Base-by-base conservation (phyloP, 768 basidiomycete genomes). In the Phlebiopsis gigantea region DNA sequence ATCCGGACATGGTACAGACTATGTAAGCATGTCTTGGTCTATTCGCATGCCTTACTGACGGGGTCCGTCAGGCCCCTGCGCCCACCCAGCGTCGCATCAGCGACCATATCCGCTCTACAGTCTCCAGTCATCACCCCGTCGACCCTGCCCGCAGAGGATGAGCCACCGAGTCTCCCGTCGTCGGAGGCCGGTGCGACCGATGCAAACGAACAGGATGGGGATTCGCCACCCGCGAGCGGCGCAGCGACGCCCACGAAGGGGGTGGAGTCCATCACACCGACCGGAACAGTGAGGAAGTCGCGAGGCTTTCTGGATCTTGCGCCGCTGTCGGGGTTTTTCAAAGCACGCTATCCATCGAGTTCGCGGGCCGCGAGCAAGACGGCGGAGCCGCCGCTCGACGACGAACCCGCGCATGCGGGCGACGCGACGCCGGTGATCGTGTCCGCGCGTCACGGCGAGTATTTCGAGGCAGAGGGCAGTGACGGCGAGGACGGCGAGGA, bases 311-410 rank as follows among this genome's bases (percentile, higher is more conserved):
- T 84, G 62, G 81, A 76, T 61, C 77, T 87, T 60, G 77, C 80
- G 47, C 82, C 85, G 5, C 77, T 88, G 39, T 75, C 85, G 45
- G 84, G 80, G 26, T 82, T 88, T 66, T 73, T 84, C 53, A 80
- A 86, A 34, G 34, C 34, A 12, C 81, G 85, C 48, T 79, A 87
- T 66, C 78, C 83, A 28, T 80, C 83, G 19, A 74, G 66, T 49
- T 56, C 62, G 51, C 65, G 66, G 21, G 67, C 61, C 21, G 52
- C 66, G 14, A 42, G 43, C 5, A 63, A 61, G 52, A n/a, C n/a
- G n/a, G 54, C 61, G 15, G 63, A 57, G 21, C 55, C 59, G 26
- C 63, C 66, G 39, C 60, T 58, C 34, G 63, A 57, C 53, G 68
- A 62, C 14, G 50, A 60, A 15, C 59, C 34, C 12, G 34, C 34